Conservation (phyloP, 2,329 filamentous ascomycete genomes). For the Cordyceps javanica region DNA sequence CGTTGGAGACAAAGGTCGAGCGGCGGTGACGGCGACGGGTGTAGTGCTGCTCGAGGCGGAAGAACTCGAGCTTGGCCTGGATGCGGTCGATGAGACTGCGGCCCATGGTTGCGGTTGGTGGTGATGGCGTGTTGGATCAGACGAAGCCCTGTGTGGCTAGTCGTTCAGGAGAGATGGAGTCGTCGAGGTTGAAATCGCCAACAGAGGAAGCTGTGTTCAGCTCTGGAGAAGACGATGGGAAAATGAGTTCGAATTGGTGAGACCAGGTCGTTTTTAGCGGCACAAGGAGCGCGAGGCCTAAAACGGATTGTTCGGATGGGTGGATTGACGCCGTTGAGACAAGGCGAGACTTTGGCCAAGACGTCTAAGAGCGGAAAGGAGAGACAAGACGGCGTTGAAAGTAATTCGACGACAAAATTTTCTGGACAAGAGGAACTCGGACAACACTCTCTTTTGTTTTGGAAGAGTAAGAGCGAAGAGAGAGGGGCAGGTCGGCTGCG, state of each 20-base stretch:
- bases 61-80: constrained; percentile 74
- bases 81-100: constrained; percentile 52
- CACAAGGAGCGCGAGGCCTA: background rate
- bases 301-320: background rate
- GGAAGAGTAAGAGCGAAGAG: background rate
- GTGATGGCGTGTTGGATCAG: too few species aligned
- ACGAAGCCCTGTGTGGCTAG: background rate
- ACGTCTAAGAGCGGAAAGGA: constrained; percentile 2
- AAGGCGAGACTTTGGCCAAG: background rate
- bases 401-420: background rate
- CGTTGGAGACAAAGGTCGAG: constrained; percentile 82
- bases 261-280: background rate
- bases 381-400: constrained; percentile 2
- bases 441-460: background rate
- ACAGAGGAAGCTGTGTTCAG: too few species aligned
- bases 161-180: background rate
- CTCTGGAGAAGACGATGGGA: background rate
- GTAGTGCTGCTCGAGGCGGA: constrained; percentile 92
- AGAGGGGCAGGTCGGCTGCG: background rate
- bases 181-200: background rate
- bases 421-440: background rate
- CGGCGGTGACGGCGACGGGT: constrained; percentile 80
- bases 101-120: constrained; percentile 31
- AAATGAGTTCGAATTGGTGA: background rate
- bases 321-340: background rate